Evolutionary conservation across 2,329 filamentous ascomycete genomes (phyloP), one percentile per base, ranked within the genome.

Genomic region (Trichoderma harzianum): DNA sequence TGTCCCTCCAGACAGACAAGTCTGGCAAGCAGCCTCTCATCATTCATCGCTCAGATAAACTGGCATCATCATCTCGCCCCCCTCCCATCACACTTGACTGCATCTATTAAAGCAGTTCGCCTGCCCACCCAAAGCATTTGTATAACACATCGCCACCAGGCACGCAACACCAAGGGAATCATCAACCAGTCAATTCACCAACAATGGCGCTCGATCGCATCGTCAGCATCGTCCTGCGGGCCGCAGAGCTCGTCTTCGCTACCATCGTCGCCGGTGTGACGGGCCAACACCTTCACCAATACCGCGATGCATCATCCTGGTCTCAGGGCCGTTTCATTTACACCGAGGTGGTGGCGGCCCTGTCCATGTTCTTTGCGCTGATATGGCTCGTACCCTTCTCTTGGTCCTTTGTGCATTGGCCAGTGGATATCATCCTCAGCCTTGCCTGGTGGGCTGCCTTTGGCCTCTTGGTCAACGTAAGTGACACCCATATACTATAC

Each of bases 321-420:
- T 82, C 87, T 51, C 77, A 80, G 11, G 89, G 86, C 43, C 90
- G 92, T 71, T 90, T 91, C 83, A 93, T 95, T 82, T 95, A 93
- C 84, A 88, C 91, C 60, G 88, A 92, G 77, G 88, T 93, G 21
- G 86, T 94, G 51, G 90, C 93, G 3, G 90, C 86, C 24, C 77
- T 95, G 21, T 89, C 90, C 14, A 89, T 94, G 69, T 79, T 95
- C 53, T 83, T 93, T n/a, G 85, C 88, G 6, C 81, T 95, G 30
- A 79, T 95, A 74, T 93, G 92, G 88, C 84, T 94, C 32, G 85
- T 95, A 53, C 93, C 93, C 2, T 92, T 93, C 78, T 87, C 88
- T 2, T 83, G 84, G 65, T 86, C 85, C 61, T 93, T 94, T 80
- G 86, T 90, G 73, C 87, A 91, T 80, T 95, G 91, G 87, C 91